Evolutionary conservation across 345 rosid species (phyloP).

Genomic region (Diplotaxis tenuifolia): DNA sequence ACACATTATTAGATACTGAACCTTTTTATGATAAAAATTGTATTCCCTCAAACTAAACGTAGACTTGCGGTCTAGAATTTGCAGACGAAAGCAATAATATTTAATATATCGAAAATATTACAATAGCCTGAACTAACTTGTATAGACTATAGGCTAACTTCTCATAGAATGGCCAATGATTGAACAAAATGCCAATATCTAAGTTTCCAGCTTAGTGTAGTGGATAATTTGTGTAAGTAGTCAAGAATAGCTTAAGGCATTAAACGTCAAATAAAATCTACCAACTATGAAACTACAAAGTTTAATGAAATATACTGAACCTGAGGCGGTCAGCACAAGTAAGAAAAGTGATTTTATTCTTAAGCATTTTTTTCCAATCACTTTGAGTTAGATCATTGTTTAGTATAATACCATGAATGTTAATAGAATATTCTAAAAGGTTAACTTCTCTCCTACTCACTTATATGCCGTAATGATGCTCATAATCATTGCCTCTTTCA

Average conservation of each 20-base stretch:
- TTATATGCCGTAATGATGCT: slow-evolving; percentile 34
- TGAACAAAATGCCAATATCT: slow-evolving; percentile 27
- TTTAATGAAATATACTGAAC: no score
- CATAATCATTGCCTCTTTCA: slow-evolving; percentile 38
- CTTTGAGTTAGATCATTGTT: slow-evolving; percentile 11
- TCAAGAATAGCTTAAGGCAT: not conserved
- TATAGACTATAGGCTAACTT: not conserved
- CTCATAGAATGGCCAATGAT: slow-evolving; percentile 23
- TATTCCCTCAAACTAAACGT: slow-evolving; percentile 9
- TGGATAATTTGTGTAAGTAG: not conserved
- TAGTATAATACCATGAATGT: not conserved
- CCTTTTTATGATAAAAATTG: not conserved
- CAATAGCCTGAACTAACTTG: slow-evolving; percentile 4
- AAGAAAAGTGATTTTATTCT: no score
- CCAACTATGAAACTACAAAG: not conserved
- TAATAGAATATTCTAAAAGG: slow-evolving; percentile 10
- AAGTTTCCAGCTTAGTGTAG: not conserved
- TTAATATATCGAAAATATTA: not conserved
- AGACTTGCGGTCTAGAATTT: slow-evolving; percentile 30
- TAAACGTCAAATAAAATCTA: slow-evolving; percentile 8
- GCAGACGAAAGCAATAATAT: slow-evolving; percentile 35
- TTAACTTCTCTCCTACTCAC: slow-evolving; percentile 17
- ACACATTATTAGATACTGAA: slow-evolving; percentile 16
- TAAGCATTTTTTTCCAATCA: no score
- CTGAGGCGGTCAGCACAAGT: no score